Evolutionary conservation across 257 asterid genomes (phyloP).

Genomic region (Lantana camara): DNA sequence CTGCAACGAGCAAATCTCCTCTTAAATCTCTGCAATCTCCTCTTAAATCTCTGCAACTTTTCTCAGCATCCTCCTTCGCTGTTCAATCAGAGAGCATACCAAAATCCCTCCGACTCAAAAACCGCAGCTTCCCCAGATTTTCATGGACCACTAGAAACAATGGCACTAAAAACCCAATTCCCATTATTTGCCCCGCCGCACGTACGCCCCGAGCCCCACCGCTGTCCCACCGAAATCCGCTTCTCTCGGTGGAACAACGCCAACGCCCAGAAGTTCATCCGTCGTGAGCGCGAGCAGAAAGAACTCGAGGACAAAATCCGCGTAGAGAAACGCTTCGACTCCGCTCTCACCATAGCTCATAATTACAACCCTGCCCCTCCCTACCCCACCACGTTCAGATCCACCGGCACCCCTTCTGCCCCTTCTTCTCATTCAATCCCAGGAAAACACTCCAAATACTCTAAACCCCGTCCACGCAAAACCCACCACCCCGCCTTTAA

Average conservation of each 20-base stretch:
- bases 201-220: constrained; percentile 47
- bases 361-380: constrained; percentile 85
- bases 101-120: neutral
- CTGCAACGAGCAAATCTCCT: neutral
- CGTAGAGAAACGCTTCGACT: constrained; percentile 69
- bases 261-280: constrained; percentile 79
- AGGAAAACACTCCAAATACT: constrained; percentile 78
- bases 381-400: constrained; percentile 57
- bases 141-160: constrained; percentile 13
- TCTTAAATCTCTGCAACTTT: neutral
- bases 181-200: constrained; percentile 73
- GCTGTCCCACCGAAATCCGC: constrained; percentile 62
- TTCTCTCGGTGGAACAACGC: constrained; percentile 99
- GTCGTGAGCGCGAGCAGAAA: constrained; percentile 58
- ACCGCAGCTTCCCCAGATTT: neutral
- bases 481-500: constrained; percentile 63
- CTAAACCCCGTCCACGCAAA: constrained; percentile 36
- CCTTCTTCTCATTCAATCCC: constrained; percentile 90
- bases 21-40: no score
- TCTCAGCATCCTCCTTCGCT: neutral
- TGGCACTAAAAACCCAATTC: constrained; percentile 62
- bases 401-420: constrained; percentile 85
- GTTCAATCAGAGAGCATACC: neutral
- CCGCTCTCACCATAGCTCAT: constrained; percentile 65
- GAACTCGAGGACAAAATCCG: constrained; percentile 80